Conservation (phyloP, 352 stramenopile genomes). For the Phytophthora capsici region DNA sequence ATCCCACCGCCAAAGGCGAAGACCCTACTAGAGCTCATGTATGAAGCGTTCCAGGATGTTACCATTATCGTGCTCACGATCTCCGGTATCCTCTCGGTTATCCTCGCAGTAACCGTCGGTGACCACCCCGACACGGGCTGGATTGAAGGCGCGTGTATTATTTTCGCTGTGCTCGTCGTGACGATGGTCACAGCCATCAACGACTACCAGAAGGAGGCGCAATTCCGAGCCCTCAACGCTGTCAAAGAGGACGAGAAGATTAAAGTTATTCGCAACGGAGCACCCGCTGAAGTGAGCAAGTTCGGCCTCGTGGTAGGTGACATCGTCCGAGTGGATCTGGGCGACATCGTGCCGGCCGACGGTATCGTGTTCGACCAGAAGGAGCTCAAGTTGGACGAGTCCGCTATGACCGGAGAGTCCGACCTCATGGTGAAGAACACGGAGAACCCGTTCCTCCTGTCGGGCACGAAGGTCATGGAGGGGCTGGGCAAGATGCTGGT, state of each 20-base stretch:
- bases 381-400: conserved; percentile 93
- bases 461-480: conserved; percentile 94
- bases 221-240: conserved; percentile 89
- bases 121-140: conserved; percentile 72
- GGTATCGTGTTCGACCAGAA: conserved; percentile 90
- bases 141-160: conserved; percentile 93
- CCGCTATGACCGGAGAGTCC: conserved; percentile 92
- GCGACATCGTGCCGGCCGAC: conserved; percentile 92
- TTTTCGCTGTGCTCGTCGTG: conserved; percentile 91
- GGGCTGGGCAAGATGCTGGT: conserved; percentile 94
- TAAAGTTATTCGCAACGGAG: conserved; percentile 83
- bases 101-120: conserved; percentile 58
- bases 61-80: conserved; percentile 74
- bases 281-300: conserved; percentile 66
- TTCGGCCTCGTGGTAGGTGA: conserved; percentile 90
- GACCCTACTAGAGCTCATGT: conserved; percentile 82
- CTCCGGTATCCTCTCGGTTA: conserved; percentile 62
- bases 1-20: conserved; percentile 61
- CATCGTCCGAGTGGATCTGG: conserved; percentile 80
- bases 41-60: conserved; percentile 87
- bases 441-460: conserved; percentile 94
- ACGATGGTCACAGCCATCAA: conserved; percentile 91
- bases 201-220: conserved; percentile 93
- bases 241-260: conserved; percentile 87
- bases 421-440: conserved; percentile 86